phyloP scores from a whole-genome alignment of 1,284 basidiomycete genomes.

The Ganoderma resinaceum region DNA sequence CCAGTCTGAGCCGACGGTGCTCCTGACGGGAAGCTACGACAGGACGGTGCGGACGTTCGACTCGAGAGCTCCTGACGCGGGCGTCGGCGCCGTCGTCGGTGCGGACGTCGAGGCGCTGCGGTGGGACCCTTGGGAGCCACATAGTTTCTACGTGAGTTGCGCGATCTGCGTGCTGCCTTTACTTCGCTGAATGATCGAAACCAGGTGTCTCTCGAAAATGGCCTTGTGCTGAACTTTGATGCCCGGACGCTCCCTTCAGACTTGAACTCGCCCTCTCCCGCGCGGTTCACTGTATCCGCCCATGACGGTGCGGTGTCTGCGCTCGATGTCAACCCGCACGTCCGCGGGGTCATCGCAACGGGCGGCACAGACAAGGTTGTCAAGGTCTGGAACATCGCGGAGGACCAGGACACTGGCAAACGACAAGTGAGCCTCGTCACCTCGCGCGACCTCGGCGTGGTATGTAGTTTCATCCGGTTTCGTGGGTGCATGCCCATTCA shows the following conservation, averaged over 20 bases:
- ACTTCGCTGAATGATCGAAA: not conserved
- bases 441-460: conserved; percentile 91
- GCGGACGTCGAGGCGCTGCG: conserved; percentile 93
- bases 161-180: conserved; percentile 12
- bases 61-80: conserved; percentile 81
- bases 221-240: conserved; percentile 92
- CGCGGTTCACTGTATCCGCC: conserved; percentile 91
- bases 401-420: conserved; percentile 70
- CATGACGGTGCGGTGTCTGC: conserved; percentile 96
- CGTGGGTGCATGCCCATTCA: too few species aligned
- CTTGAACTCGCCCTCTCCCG: conserved; percentile 63
- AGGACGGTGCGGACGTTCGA: conserved; percentile 94
- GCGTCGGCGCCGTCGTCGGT: conserved; percentile 81
- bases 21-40: conserved; percentile 95
- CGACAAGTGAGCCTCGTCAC: conserved; percentile 88
- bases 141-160: conserved; percentile 84
- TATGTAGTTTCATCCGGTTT: conserved; percentile 64
- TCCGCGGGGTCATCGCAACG: conserved; percentile 91
- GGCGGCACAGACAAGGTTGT: conserved; percentile 94
- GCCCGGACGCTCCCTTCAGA: conserved; percentile 81
- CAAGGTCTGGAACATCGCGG: conserved; percentile 93
- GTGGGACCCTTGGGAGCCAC: conserved; percentile 96
- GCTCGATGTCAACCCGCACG: conserved; percentile 91
- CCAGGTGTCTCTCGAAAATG: conserved; percentile 93
- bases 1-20: conserved; percentile 82